Conservation (phyloP, 1,284 basidiomycete genomes). For the Bondarzewia mesenterica region DNA sequence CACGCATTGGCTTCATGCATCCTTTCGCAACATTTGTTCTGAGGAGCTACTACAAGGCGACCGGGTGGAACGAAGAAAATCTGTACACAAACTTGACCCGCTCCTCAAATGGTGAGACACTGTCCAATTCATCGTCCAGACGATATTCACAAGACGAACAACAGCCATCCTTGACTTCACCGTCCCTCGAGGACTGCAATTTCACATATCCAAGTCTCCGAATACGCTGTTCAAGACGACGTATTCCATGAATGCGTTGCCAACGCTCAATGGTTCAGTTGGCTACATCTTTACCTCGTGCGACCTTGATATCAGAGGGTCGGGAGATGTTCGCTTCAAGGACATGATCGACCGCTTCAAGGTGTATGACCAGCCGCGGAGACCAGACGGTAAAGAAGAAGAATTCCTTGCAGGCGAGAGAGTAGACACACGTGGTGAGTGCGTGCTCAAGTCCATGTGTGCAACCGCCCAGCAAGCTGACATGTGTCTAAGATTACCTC, state of each 20-base stretch:
- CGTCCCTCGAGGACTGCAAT: conserved; percentile 70
- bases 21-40: conserved; percentile 85
- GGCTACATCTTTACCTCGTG: conserved; percentile 92
- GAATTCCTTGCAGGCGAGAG: conserved; percentile 74
- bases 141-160: conserved; percentile 19
- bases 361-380: conserved; percentile 70
- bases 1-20: conserved; percentile 53
- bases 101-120: conserved; percentile 70
- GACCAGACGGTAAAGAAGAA: conserved; percentile 68
- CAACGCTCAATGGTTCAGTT: conserved; percentile 85
- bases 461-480: conserved; percentile 14
- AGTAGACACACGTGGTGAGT: conserved; percentile 71
- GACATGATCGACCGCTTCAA: conserved; percentile 83
- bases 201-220: conserved; percentile 84
- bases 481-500: conserved; percentile 60
- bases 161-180: conserved; percentile 81
- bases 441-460: conserved; percentile 5
- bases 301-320: conserved; percentile 64
- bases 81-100: conserved; percentile 87
- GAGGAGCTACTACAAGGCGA: conserved; percentile 81
- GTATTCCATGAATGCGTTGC: conserved; percentile 87
- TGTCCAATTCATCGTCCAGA: neutral
- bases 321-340: conserved; percentile 75
- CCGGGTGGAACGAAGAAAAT: conserved; percentile 96
- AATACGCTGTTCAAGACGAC: conserved; percentile 87